phyloP scores from a whole-genome alignment of 345 rosid genomes.

The Lepidium sativum region DNA sequence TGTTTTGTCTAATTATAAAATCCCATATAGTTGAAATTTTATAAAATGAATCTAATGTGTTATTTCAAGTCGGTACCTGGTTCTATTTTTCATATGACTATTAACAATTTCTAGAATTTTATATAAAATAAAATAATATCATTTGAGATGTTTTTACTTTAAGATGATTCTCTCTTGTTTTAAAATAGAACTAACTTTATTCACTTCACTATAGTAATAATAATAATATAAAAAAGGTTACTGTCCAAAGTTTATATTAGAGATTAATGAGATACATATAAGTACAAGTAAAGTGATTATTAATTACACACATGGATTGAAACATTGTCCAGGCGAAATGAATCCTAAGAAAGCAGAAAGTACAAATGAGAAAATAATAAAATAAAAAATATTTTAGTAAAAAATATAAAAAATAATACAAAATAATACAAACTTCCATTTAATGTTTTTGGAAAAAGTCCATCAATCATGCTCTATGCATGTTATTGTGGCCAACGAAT shows the following conservation, averaged over 20 bases:
- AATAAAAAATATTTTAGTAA: background rate
- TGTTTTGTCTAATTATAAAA: background rate
- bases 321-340: conserved; percentile 28
- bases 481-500: conserved; percentile 30
- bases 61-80: background rate
- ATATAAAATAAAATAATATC: too few relatives aligned
- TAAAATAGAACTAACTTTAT: background rate
- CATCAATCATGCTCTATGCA: conserved; percentile 28
- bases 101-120: too few relatives aligned
- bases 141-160: too few relatives aligned
- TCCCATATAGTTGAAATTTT: background rate
- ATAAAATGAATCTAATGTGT: background rate
- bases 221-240: conserved; percentile 1
- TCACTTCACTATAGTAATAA: background rate
- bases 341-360: conserved; percentile 19
- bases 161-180: too few relatives aligned
- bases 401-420: background rate
- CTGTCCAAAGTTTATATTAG: background rate
- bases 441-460: conserved; percentile 4
- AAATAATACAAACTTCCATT: background rate
- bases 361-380: conserved; percentile 12
- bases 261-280: background rate
- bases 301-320: conserved; percentile 7
- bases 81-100: too few relatives aligned
- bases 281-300: conserved; percentile 11